Conservation (phyloP, 257 asterid genomes). For the Jacaranda copaia region DNA sequence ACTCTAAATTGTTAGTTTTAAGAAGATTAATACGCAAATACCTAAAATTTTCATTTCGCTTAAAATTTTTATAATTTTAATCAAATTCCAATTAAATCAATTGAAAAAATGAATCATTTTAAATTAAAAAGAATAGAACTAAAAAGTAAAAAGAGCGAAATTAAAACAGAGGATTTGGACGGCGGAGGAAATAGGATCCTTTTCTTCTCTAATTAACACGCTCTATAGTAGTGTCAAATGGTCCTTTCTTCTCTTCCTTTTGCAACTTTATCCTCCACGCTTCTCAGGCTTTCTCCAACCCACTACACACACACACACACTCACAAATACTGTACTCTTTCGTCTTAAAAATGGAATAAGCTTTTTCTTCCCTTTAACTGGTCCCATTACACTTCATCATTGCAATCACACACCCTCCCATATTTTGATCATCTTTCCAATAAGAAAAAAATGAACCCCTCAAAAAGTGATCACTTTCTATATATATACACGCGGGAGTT, state of each 20-base stretch:
- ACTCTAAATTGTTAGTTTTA: too few relatives aligned
- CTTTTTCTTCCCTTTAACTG: conserved; percentile 19
- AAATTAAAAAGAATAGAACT: too few relatives aligned
- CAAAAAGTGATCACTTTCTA: background rate
- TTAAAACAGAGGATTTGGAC: too few relatives aligned
- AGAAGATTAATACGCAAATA: too few relatives aligned
- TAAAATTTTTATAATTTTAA: too few relatives aligned
- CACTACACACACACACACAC: background rate
- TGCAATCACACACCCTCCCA: conserved; percentile 7
- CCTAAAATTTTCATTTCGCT: too few relatives aligned
- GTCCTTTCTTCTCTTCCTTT: background rate
- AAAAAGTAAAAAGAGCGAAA: too few relatives aligned
- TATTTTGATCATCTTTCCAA: background rate
- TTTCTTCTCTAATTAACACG: too few relatives aligned
- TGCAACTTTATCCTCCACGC: conserved; percentile 30
- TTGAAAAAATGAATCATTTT: too few relatives aligned
- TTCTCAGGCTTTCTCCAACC: background rate
- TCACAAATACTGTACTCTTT: background rate
- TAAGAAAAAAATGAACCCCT: background rate
- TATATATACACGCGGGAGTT: conserved; percentile 23
- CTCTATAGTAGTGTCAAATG: background rate
- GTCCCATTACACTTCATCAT: conserved; percentile 36
- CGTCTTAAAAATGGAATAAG: conserved; percentile 4
- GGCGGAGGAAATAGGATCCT: too few relatives aligned
- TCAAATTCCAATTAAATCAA: too few relatives aligned